These are phyloP conservation scores for Populus deltoides DNA, from an alignment of 345 rosid species.

Conservation along the genomic window DNA sequence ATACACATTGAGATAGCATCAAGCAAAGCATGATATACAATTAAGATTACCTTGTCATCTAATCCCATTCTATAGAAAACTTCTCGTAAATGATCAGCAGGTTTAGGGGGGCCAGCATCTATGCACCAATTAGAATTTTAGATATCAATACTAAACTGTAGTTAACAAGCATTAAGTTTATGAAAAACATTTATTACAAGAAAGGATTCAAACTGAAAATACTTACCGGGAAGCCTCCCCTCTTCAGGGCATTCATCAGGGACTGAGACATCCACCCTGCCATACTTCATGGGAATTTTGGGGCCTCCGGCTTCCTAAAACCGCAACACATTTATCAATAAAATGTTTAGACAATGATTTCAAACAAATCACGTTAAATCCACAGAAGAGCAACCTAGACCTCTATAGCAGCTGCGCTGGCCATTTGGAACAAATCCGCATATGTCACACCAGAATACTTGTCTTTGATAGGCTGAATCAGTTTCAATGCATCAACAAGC, in stretches of 20 bases:
- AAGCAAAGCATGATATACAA: background rate
- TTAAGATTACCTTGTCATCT: slow-evolving; percentile 60
- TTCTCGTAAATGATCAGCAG: slow-evolving; percentile 76
- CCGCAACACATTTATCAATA: slow-evolving; percentile 14
- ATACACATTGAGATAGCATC: background rate
- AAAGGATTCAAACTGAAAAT: background rate
- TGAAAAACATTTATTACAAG: background rate
- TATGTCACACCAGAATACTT: slow-evolving; percentile 72
- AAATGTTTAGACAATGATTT: slow-evolving; percentile 5
- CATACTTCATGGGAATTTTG: slow-evolving; percentile 86
- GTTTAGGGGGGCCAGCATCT: slow-evolving; percentile 92
- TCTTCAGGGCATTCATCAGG: slow-evolving; percentile 93
- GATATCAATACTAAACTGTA: slow-evolving; percentile 5
- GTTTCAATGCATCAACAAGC: slow-evolving; percentile 77
- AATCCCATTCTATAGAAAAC: slow-evolving; percentile 95
- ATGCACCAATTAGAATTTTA: slow-evolving; percentile 14
- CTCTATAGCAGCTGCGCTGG: slow-evolving; percentile 92
- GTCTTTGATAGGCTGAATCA: slow-evolving; percentile 75
- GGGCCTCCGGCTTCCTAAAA: slow-evolving; percentile 95
- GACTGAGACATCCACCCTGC: slow-evolving; percentile 70
- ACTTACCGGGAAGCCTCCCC: slow-evolving; percentile 96
- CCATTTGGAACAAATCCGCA: slow-evolving; percentile 95
- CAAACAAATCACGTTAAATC: background rate
- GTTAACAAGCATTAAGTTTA: background rate
- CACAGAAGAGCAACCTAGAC: slow-evolving; percentile 35